phyloP scores from a whole-genome alignment of 139 green algal species.

The Axilococcus clingmanii region DNA sequence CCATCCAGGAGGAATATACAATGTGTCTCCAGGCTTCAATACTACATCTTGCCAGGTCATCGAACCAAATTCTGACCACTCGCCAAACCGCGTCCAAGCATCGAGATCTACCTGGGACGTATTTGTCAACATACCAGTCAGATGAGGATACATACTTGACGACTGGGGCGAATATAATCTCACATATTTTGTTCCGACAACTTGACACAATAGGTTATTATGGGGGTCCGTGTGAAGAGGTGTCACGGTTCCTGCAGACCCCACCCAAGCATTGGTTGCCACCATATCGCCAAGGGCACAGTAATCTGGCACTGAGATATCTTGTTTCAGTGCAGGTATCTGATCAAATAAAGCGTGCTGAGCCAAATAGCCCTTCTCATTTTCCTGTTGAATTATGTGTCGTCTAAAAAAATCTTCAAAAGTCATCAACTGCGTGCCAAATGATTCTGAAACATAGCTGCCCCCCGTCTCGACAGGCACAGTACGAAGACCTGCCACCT shows the following conservation, averaged over 20 bases:
- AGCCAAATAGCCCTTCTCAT: conserved; percentile 65
- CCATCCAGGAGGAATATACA: conserved; percentile 83
- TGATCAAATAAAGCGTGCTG: conserved; percentile 90
- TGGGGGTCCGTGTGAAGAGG: conserved; percentile 82
- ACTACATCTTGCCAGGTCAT: conserved; percentile 52
- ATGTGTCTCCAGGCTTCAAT: conserved; percentile 64
- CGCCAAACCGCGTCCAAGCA: neutral
- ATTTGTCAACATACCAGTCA: conserved; percentile 39
- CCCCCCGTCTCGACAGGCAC: conserved; percentile 72
- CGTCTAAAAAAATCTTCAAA: conserved; percentile 61
- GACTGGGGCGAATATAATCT: conserved; percentile 62
- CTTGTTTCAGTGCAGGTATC: conserved; percentile 63
- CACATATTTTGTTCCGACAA: conserved; percentile 88
- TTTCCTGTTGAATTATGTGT: conserved; percentile 24
- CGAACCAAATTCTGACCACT: conserved; percentile 7
- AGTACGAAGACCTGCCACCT: conserved; percentile 63
- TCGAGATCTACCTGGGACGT: conserved; percentile 33
- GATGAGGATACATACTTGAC: neutral
- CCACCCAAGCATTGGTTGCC: conserved; percentile 85
- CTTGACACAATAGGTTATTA: conserved; percentile 82
- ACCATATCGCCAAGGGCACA: conserved; percentile 47
- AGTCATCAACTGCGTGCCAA: conserved; percentile 76
- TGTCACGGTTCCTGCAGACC: conserved; percentile 73
- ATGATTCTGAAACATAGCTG: conserved; percentile 74
- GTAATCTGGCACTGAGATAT: conserved; percentile 78